These are phyloP conservation scores for Phlebiopsis flavidoalba DNA, from an alignment of 768 basidiomycete genomes.

Conservation along the genomic window DNA sequence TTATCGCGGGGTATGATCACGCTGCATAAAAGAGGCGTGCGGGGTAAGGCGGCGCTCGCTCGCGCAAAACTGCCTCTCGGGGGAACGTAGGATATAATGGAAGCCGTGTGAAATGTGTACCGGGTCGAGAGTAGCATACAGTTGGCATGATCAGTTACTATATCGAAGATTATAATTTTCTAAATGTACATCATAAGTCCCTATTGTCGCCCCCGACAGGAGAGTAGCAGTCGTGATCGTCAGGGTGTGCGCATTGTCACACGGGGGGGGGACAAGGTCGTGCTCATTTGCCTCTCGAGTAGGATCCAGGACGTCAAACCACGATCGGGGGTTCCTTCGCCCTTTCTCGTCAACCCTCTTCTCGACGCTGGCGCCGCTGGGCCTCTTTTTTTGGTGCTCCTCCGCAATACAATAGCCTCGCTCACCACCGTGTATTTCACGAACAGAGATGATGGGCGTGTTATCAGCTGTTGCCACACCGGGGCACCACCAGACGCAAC, in stretches of 20 bases:
- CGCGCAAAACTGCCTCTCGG: slow-evolving; percentile 12
- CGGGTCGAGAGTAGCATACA: not conserved
- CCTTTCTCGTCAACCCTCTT: slow-evolving; percentile 47
- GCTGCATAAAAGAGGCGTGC: slow-evolving; percentile 17
- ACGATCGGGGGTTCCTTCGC: slow-evolving; percentile 43
- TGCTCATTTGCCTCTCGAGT: slow-evolving; percentile 28
- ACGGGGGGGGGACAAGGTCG: not conserved
- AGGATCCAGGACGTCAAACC: slow-evolving; percentile 70
- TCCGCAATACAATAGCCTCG: slow-evolving; percentile 67
- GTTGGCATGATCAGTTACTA: slow-evolving; percentile 4
- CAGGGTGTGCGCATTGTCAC: slow-evolving; percentile 2
- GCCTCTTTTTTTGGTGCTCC: slow-evolving; percentile 57
- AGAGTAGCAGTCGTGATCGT: not conserved
- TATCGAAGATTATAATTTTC: slow-evolving; percentile 8
- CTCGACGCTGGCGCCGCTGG: slow-evolving; percentile 47
- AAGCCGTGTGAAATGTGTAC: not conserved
- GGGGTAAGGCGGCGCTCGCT: slow-evolving; percentile 3
- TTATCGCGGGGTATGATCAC: slow-evolving; percentile 7
- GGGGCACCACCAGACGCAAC: slow-evolving; percentile 15
- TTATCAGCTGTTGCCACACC: too few relatives aligned
- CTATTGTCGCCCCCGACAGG: not conserved
- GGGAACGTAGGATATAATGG: slow-evolving; percentile 17
- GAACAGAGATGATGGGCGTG: slow-evolving; percentile 46
- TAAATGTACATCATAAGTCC: slow-evolving; percentile 8
- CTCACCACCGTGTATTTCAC: slow-evolving; percentile 60